Evolutionary conservation across 345 rosid genomes (phyloP).

Genomic region (rapeseed (Brassica napus)): DNA sequence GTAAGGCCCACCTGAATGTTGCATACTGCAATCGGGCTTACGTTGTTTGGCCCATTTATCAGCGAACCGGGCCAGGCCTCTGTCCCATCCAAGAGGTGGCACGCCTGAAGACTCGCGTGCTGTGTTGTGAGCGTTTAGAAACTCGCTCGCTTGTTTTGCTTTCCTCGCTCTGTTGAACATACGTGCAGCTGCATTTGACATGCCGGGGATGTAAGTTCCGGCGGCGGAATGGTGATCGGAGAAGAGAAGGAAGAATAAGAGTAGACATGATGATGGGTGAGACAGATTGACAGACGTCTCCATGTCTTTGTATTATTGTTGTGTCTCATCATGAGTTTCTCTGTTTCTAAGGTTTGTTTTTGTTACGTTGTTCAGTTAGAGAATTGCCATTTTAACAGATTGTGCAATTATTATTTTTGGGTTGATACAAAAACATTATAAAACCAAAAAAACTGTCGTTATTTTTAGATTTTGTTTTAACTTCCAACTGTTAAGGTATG

Average conservation of each 20-base stretch:
- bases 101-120: constrained; percentile 25
- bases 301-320: constrained; percentile 3
- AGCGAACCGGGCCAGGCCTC: constrained; percentile 37
- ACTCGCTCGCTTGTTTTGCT: constrained; percentile 16
- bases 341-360: not conserved
- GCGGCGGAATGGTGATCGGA: not conserved
- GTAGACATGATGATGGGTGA: not conserved
- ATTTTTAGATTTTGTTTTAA: not conserved
- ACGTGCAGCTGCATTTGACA: constrained; percentile 3
- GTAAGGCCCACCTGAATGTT: constrained; percentile 44
- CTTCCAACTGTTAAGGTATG: not conserved
- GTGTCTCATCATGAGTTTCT: constrained; percentile 1
- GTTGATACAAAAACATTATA: not conserved
- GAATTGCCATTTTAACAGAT: not conserved
- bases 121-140: constrained; percentile 45
- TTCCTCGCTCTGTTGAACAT: constrained; percentile 22
- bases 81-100: constrained; percentile 48
- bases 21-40: constrained; percentile 47
- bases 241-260: constrained; percentile 1
- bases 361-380: not conserved
- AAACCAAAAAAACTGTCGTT: not conserved
- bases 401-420: not conserved
- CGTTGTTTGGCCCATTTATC: constrained; percentile 11
- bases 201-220: not conserved
- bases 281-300: not conserved